Evolutionary conservation across 352 stramenopile species (phyloP).

Genomic region (Phytopythium helicoides): DNA sequence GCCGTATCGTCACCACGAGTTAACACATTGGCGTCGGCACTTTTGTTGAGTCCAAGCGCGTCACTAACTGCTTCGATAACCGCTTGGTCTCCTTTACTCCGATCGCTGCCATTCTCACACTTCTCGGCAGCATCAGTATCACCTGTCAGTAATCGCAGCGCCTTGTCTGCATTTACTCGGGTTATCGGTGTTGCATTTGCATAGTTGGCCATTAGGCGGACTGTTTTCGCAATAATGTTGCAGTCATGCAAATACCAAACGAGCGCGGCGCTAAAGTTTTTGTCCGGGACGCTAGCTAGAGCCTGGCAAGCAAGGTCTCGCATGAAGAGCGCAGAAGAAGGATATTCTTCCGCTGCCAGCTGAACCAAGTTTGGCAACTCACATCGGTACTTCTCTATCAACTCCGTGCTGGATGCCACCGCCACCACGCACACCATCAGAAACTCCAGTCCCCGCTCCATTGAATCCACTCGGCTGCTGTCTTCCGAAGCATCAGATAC

Average conservation of each 20-base stretch:
- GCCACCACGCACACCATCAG: constrained; percentile 66
- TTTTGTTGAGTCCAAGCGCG: constrained; percentile 49
- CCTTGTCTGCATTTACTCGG: constrained; percentile 22
- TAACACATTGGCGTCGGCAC: not conserved
- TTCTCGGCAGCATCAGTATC: too few relatives aligned
- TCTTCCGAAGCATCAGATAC: not conserved
- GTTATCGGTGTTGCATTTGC: constrained; percentile 29
- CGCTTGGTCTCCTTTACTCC: constrained; percentile 17
- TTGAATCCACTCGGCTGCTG: not conserved
- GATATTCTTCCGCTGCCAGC: constrained; percentile 65
- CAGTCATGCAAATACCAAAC: constrained; percentile 81
- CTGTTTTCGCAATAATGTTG: constrained; percentile 38
- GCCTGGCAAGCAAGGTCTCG: constrained; percentile 44
- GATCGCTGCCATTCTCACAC: not conserved
- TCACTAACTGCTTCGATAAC: constrained; percentile 58
- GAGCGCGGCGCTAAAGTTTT: constrained; percentile 66
- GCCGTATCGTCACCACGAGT: not conserved
- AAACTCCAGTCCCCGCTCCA: constrained; percentile 41
- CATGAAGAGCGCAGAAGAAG: constrained; percentile 37
- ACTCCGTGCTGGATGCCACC: constrained; percentile 36
- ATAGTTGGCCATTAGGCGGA: constrained; percentile 45
- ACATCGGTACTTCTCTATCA: constrained; percentile 71
- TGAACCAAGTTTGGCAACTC: constrained; percentile 67
- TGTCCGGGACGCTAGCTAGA: constrained; percentile 40
- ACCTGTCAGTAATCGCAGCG: constrained; percentile 16